phyloP scores from a whole-genome alignment of 2,329 filamentous ascomycete species.

The Apiospora hydei region DNA sequence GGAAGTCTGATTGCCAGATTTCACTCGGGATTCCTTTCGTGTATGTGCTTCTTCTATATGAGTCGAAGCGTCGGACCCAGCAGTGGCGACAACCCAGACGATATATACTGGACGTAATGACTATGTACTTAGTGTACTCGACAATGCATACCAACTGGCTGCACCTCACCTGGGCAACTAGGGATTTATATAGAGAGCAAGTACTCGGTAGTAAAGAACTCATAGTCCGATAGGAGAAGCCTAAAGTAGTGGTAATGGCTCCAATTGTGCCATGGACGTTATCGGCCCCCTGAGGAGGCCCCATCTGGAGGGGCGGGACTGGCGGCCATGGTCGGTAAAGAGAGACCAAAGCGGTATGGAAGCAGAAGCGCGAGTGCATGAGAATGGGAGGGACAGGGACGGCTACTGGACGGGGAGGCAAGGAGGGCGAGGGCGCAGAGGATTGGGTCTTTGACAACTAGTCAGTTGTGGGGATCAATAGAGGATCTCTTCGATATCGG shows the following conservation, averaged over 20 bases:
- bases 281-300: slow-evolving; percentile 5
- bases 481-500: slow-evolving; percentile 20
- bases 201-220: neutral
- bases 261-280: slow-evolving; percentile 15
- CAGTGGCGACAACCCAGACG: neutral
- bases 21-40: neutral
- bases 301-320: neutral
- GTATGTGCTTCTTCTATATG: neutral
- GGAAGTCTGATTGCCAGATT: neutral
- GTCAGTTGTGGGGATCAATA: slow-evolving; percentile 19
- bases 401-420: no score
- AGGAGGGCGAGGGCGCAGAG: neutral
- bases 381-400: no score
- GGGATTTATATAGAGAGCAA: neutral
- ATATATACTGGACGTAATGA: neutral
- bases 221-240: neutral
- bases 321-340: slow-evolving; percentile 7
- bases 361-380: neutral
- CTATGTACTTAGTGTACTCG: neutral
- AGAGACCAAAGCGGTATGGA: slow-evolving; percentile 7
- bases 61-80: neutral
- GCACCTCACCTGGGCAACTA: neutral
- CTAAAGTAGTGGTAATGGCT: neutral
- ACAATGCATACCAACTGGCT: neutral
- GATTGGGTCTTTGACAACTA: neutral